phyloP scores from a whole-genome alignment of 2,329 filamentous ascomycete species.

The Pseudopyrenochaeta lycopersici region DNA sequence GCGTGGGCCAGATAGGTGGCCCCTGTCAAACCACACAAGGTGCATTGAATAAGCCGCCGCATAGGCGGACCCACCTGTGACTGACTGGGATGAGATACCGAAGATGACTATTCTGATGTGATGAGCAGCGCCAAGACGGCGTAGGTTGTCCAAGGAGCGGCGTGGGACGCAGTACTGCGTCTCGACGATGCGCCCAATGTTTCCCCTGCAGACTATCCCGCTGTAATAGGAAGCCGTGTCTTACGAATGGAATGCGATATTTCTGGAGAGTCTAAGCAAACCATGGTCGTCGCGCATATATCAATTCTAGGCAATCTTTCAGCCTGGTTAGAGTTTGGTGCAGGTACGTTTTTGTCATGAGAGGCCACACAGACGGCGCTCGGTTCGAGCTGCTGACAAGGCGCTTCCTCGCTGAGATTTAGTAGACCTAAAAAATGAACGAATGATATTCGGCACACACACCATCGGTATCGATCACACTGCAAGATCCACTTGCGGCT shows the following conservation, averaged over 20 bases:
- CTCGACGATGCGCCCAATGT: not conserved
- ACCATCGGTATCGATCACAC: not conserved
- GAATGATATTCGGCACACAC: not conserved
- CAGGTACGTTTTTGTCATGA: too few relatives aligned
- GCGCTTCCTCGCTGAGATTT: not conserved
- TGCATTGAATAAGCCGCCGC: conserved; percentile 8
- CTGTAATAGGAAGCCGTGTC: not conserved
- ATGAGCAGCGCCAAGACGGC: conserved; percentile 21
- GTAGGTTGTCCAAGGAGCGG: conserved; percentile 9
- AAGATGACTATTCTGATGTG: conserved; percentile 11
- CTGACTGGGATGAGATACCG: not conserved
- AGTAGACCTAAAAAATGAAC: not conserved
- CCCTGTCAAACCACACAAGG: too few relatives aligned
- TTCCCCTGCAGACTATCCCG: conserved; percentile 1
- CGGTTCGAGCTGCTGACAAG: not conserved
- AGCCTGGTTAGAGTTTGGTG: too few relatives aligned
- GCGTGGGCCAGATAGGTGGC: too few relatives aligned
- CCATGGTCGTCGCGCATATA: conserved; percentile 3
- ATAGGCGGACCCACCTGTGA: conserved; percentile 4
- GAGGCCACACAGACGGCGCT: not conserved
- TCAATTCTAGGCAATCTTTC: not conserved
- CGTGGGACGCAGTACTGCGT: conserved; percentile 5
- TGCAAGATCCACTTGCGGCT: not conserved
- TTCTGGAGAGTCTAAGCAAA: not conserved
- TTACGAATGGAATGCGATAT: not conserved